A percentile compares a stretch with the other conserved stretches of the same genome.
phyloP scores from a whole-genome alignment of 2,329 filamentous ascomycete genomes.

The Monosporascus sp. region DNA sequence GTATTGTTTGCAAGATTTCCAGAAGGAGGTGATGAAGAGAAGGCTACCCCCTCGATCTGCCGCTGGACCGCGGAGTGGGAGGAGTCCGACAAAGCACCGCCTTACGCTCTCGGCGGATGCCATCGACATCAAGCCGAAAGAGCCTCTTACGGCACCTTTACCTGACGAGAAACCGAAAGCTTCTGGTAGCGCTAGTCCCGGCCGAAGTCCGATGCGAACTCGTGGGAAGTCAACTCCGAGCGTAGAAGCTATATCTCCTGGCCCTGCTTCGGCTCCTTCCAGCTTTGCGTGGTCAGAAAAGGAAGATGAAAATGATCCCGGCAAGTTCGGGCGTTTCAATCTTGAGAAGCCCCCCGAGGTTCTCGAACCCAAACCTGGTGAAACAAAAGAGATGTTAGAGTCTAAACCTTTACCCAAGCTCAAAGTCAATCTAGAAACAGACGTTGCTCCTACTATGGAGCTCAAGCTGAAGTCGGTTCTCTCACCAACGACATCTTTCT shows the following conservation, averaged over 20 bases:
- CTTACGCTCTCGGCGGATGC: conserved; percentile 55
- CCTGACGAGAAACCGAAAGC: conserved; percentile 47
- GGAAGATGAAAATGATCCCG: conserved; percentile 37
- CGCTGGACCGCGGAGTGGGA: conserved; percentile 43
- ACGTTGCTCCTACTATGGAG: background rate
- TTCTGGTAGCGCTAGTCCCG: conserved; percentile 34
- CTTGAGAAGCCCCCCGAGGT: conserved; percentile 29
- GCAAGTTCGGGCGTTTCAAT: conserved; percentile 36
- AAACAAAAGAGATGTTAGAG: conserved; percentile 23
- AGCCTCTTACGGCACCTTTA: conserved; percentile 57
- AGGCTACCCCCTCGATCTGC: conserved; percentile 39
- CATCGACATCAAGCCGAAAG: conserved; percentile 46
- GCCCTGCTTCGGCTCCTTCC: conserved; percentile 63
- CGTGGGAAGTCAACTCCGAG: conserved; percentile 51
- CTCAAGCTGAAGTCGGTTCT: conserved; percentile 9
- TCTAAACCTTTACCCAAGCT: conserved; percentile 4
- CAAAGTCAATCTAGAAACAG: background rate
- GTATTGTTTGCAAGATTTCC: conserved; percentile 82
- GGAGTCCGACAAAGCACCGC: conserved; percentile 56
- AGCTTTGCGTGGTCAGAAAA: conserved; percentile 54
- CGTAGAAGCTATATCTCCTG: conserved; percentile 48
- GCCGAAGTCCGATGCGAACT: conserved; percentile 39
- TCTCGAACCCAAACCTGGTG: conserved; percentile 16
- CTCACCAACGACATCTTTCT: conserved; percentile 24
- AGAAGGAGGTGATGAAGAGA: conserved; percentile 55